A percentile compares a stretch with the other conserved stretches of the same genome.
Conservation (phyloP, 2,329 filamentous ascomycete genomes). For the Hypomyces rosellus region DNA sequence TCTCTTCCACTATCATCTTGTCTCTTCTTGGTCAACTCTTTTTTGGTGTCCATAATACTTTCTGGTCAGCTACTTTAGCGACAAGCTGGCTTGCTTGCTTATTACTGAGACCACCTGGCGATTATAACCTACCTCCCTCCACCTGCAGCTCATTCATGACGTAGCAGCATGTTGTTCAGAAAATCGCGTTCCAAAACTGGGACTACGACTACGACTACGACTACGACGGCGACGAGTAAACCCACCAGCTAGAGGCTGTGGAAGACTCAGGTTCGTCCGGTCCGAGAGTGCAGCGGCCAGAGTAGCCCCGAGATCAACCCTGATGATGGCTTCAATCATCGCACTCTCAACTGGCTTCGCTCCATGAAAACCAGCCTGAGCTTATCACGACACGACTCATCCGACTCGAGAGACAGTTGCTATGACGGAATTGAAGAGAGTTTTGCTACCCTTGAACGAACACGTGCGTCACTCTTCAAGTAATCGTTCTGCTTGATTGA, state of each 20-base stretch:
- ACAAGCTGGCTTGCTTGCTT: too few species aligned
- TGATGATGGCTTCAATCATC: constrained; percentile 5
- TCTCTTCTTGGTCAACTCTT: neutral
- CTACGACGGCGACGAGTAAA: constrained; percentile 4
- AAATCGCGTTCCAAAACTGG: constrained; percentile 13
- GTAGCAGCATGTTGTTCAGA: constrained; percentile 18
- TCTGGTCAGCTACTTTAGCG: neutral
- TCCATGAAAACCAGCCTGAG: neutral
- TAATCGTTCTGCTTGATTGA: too few species aligned
- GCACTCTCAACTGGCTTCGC: constrained; percentile 13
- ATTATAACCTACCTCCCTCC: neutral
- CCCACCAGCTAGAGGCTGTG: constrained; percentile 23
- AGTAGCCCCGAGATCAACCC: constrained; percentile 1
- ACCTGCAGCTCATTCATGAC: constrained; percentile 8
- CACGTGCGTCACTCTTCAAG: neutral
- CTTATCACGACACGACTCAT: neutral
- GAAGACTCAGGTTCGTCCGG: constrained; percentile 17
- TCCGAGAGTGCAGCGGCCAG: constrained; percentile 1
- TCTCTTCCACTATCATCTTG: neutral
- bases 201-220: neutral
- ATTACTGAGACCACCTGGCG: too few species aligned
- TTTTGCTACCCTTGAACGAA: neutral
- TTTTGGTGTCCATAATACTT: neutral
- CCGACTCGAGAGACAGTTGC: neutral
- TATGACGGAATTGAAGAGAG: neutral